A percentile compares a stretch with the other conserved stretches of the same genome.
These are phyloP conservation scores for Trametes punicea DNA, from an alignment of 768 basidiomycete species.

Conservation along the genomic window DNA sequence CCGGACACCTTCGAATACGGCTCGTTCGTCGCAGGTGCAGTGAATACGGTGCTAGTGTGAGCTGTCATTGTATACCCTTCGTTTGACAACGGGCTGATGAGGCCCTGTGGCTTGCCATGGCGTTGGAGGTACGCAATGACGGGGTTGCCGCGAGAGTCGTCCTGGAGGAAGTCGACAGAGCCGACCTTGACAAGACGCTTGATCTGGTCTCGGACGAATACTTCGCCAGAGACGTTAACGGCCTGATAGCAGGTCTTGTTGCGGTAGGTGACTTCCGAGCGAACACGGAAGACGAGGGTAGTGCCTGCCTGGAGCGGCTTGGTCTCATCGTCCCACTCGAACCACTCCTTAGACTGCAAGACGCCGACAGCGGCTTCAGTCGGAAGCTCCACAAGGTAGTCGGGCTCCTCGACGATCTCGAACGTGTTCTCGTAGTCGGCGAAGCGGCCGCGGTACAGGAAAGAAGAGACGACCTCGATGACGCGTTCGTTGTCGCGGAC, in stretches of 20 bases:
- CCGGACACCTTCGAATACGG: constrained; percentile 95
- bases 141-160: constrained; percentile 89
- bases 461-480: constrained; percentile 91
- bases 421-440: constrained; percentile 95
- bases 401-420: constrained; percentile 85
- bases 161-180: constrained; percentile 80
- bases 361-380: constrained; percentile 85
- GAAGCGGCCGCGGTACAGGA: constrained; percentile 96
- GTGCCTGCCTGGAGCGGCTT: constrained; percentile 77
- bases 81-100: constrained; percentile 71
- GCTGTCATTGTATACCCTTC: constrained; percentile 85
- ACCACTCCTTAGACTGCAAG: constrained; percentile 95
- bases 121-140: constrained; percentile 91
- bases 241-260: constrained; percentile 82
- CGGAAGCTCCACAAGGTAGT: constrained; percentile 74
- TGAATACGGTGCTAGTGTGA: constrained; percentile 62
- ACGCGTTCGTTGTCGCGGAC: constrained; percentile 74
- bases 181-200: constrained; percentile 89
- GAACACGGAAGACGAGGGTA: constrained; percentile 84
- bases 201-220: constrained; percentile 84
- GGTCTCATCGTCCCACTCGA: constrained; percentile 87
- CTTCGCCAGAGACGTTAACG: constrained; percentile 78
- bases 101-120: constrained; percentile 77
- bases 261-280: constrained; percentile 86
- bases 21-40: constrained; percentile 87